Evolutionary conservation across 352 stramenopile species (phyloP), one percentile per base, ranked within the genome.

Genomic region (Globisporangium middletonii): DNA sequence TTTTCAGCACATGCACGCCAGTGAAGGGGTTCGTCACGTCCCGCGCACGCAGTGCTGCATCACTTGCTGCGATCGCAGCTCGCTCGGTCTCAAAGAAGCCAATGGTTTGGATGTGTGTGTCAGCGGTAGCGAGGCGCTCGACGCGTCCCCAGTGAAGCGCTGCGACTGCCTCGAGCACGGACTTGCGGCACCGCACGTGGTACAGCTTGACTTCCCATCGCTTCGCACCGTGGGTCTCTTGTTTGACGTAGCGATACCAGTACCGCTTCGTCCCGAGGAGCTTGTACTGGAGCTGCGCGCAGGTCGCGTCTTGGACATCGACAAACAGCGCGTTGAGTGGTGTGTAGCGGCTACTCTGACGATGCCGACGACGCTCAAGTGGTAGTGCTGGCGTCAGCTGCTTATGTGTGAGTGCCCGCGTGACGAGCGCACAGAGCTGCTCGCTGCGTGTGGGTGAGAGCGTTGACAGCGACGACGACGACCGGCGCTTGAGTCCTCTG

Each of bases 201-300:
- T 80, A 90, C 26, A 77, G 56, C 55, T 72, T 73, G 0, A 73
- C 79, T 43, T 86, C 69, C 83, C 83, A 92, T 27, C 69, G 72
- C 55, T 79, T 81, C 27, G 62, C 65, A 28, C 64, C 65, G n/a
- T 50, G 63, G 37, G 83, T 82, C 44, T 90, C 79, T 57, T 86
- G 81, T 48, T 89, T 90, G 2, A 93, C 56, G 3, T 60, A 77
- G 1, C 73, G 65, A 45, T 75, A 83, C 80, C 83, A 92, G 60
- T 90, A 93, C 59, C 76, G 65, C 26, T 70, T 80, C 1, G 74
- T 64, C 8, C 83, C 83, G 0, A 92, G 55, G 4, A 92, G 54
- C 19, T 65, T 65, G 23, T 79, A 81, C 60, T 93, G 83, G 37
- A 93, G 49, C 37, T 73, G 65, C 2, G 69, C 68, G n/a, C 68